phyloP scores from a whole-genome alignment of 306 rosid genomes.

The Crotalaria pallida region DNA sequence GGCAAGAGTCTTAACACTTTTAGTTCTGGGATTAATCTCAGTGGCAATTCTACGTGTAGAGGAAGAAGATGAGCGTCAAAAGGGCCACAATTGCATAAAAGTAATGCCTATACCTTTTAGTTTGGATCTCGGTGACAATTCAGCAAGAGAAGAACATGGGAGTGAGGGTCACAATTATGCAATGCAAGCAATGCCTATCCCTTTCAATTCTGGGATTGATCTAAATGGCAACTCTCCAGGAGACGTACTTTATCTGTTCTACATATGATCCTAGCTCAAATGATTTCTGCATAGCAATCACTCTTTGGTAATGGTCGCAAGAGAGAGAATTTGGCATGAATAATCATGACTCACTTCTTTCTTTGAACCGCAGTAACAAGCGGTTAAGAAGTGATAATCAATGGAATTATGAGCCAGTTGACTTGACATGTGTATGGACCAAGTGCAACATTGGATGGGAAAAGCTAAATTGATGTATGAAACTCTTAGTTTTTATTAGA shows the following conservation, averaged over 20 bases:
- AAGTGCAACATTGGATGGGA: slow-evolving; percentile 50
- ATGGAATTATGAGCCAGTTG: slow-evolving; percentile 49
- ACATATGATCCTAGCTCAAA: slow-evolving; percentile 61
- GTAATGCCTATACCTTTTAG: too few relatives aligned
- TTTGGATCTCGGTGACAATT: too few relatives aligned
- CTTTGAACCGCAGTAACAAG: slow-evolving; percentile 53
- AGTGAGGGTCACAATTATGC: too few relatives aligned
- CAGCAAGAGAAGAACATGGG: too few relatives aligned
- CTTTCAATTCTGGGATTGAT: slow-evolving; percentile 56
- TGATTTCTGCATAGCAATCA: slow-evolving; percentile 46
- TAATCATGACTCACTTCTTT: slow-evolving; percentile 42
- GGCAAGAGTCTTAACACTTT: too few relatives aligned
- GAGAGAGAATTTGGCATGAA: slow-evolving; percentile 58
- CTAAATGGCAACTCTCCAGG: slow-evolving; percentile 49
- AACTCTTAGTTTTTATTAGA: too few relatives aligned
- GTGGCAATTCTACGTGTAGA: too few relatives aligned
- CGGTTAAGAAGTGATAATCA: slow-evolving; percentile 57
- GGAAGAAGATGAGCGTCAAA: too few relatives aligned
- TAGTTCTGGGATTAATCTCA: too few relatives aligned
- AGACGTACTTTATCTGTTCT: slow-evolving; percentile 54
- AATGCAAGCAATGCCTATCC: too few relatives aligned
- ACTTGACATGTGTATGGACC: slow-evolving; percentile 60
- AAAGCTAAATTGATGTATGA: slow-evolving; percentile 63
- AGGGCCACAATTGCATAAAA: too few relatives aligned
- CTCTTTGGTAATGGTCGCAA: slow-evolving; percentile 63